phyloP scores from a whole-genome alignment of 768 basidiomycete genomes.

The Rhodotorula kratochvilovae region DNA sequence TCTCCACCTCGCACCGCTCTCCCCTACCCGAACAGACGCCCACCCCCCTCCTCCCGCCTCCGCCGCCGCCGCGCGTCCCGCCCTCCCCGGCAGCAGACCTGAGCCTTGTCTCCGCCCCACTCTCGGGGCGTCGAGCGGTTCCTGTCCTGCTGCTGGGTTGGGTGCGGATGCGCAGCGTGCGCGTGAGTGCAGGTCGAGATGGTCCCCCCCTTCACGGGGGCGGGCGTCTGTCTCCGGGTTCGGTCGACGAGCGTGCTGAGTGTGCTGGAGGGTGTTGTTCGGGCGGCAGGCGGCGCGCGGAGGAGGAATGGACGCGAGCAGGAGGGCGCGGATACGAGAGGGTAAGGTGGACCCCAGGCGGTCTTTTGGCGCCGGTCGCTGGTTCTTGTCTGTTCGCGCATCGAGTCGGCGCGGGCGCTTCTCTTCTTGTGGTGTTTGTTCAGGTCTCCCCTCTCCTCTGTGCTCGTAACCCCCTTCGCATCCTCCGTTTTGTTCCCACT shows the following conservation, averaged over 20 bases:
- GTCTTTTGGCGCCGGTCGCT: not conserved
- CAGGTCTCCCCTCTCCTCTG: not conserved
- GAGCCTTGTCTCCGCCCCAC: slow-evolving; percentile 18
- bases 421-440: not conserved
- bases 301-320: not conserved
- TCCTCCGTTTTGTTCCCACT: not conserved
- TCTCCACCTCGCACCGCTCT: slow-evolving; percentile 2
- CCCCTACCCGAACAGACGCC: not conserved
- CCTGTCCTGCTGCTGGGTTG: not conserved
- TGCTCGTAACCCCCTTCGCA: not conserved
- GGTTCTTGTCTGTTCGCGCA: not conserved
- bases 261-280: not conserved
- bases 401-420: not conserved
- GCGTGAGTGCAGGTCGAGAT: not conserved
- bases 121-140: slow-evolving; percentile 7
- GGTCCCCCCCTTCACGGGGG: too few relatives aligned
- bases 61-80: not conserved
- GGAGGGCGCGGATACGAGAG: not conserved
- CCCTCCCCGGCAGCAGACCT: not conserved
- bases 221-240: not conserved
- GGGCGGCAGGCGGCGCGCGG: not conserved
- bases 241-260: not conserved
- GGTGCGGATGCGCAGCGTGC: not conserved
- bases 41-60: not conserved
- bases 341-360: slow-evolving; percentile 2